These are phyloP conservation scores for Colletotrichum graminicola DNA, from an alignment of 2,329 filamentous ascomycete species.

Conservation along the genomic window DNA sequence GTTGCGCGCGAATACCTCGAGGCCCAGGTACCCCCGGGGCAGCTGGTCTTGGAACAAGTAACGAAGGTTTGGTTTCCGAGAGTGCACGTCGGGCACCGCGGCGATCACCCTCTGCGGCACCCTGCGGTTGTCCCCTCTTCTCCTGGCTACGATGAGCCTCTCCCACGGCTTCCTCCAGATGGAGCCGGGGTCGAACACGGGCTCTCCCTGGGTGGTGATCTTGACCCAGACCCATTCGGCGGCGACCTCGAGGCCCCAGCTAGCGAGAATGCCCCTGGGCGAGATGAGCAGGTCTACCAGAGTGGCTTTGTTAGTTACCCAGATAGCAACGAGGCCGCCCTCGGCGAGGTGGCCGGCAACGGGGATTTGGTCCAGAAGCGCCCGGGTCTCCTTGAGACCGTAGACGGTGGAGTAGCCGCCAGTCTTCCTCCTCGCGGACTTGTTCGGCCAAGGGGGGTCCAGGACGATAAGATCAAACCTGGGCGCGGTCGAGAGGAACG, in stretches of 20 bases:
- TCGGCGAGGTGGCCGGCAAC: slow-evolving; percentile 65
- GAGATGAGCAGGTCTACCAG: slow-evolving; percentile 67
- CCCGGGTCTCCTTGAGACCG: slow-evolving; percentile 59
- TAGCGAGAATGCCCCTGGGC: slow-evolving; percentile 69
- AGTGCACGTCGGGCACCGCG: slow-evolving; percentile 81
- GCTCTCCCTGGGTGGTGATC: slow-evolving; percentile 73
- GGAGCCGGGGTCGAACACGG: slow-evolving; percentile 71
- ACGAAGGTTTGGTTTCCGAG: slow-evolving; percentile 80
- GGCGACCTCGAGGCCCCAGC: slow-evolving; percentile 74
- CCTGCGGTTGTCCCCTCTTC: slow-evolving; percentile 49
- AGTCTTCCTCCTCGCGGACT: slow-evolving; percentile 74
- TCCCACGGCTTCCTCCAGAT: slow-evolving; percentile 83
- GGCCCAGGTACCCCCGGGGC: slow-evolving; percentile 62
- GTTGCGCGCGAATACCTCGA: slow-evolving; percentile 84
- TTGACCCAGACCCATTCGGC: slow-evolving; percentile 88
- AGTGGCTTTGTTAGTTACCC: slow-evolving; percentile 81
- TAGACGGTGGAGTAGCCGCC: slow-evolving; percentile 62
- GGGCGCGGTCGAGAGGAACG: slow-evolving; percentile 59
- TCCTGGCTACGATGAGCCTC: slow-evolving; percentile 72
- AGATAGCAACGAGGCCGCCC: slow-evolving; percentile 74
- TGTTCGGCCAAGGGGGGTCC: slow-evolving; percentile 87
- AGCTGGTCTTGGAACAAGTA: slow-evolving; percentile 69
- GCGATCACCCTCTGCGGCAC: slow-evolving; percentile 69
- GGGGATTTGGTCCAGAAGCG: slow-evolving; percentile 67
- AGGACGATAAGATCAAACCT: slow-evolving; percentile 77